phyloP scores from a whole-genome alignment of 306 rosid genomes.

The Cicer judaicum region DNA sequence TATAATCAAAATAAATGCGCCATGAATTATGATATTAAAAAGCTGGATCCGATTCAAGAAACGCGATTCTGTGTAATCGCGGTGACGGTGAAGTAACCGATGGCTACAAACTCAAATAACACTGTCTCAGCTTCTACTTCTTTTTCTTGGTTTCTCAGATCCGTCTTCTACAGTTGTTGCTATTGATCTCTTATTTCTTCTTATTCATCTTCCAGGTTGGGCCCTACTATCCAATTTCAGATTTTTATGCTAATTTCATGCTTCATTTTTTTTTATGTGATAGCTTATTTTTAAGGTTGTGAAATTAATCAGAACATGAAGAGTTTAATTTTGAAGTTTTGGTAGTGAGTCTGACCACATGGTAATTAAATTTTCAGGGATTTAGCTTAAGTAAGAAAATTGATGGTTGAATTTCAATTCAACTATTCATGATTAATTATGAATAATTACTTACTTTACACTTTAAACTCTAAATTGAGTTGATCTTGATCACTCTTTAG shows the following conservation, averaged over 20 bases:
- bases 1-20: too few species aligned
- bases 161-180: constrained; percentile 17
- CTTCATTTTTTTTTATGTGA: background rate
- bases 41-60: background rate
- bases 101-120: background rate
- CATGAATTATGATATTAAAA: background rate
- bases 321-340: constrained; percentile 17
- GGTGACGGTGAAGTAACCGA: background rate
- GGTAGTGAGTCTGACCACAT: constrained; percentile 1
- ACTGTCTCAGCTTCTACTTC: background rate
- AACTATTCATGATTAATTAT: background rate
- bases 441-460: background rate
- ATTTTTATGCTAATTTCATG: background rate
- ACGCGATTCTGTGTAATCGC: constrained; percentile 11
- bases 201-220: background rate
- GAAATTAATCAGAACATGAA: background rate
- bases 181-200: constrained; percentile 12
- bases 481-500: background rate
- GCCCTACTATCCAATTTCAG: background rate
- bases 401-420: background rate
- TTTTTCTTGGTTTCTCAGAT: constrained; percentile 34
- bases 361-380: constrained; percentile 29
- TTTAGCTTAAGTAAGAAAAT: background rate
- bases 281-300: constrained; percentile 4
- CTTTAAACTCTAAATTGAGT: background rate